These are phyloP conservation scores for Saturnispora silvae DNA, from an alignment of 805 yeast genomes.

Conservation along the genomic window DNA sequence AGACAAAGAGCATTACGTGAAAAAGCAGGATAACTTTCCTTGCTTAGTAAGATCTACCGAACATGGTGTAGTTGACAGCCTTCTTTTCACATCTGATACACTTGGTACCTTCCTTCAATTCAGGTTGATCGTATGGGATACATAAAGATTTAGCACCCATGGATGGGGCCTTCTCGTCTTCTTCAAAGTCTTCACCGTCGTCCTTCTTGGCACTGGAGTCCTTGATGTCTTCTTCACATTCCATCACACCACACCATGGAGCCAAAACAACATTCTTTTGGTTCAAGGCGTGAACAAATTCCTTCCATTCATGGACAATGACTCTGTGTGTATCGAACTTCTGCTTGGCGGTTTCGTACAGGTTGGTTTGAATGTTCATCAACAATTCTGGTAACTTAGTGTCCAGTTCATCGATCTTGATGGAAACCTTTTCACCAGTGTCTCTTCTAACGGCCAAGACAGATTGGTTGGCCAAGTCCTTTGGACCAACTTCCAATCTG, in stretches of 20 bases:
- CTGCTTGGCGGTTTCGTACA: slow-evolving; percentile 71
- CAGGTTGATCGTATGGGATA: slow-evolving; percentile 91
- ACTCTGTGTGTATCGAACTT: slow-evolving; percentile 79
- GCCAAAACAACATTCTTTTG: slow-evolving; percentile 81
- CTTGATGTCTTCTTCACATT: slow-evolving; percentile 96
- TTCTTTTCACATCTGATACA: slow-evolving; percentile 76
- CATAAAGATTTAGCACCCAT: slow-evolving; percentile 99
- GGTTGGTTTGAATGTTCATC: slow-evolving; percentile 68
- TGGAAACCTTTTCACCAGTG: slow-evolving; percentile 61
- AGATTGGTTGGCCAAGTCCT: slow-evolving; percentile 71
- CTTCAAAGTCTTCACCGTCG: slow-evolving; percentile 76
- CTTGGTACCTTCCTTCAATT: slow-evolving; percentile 62
- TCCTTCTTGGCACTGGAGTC: slow-evolving; percentile 74
- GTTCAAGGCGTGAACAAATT: slow-evolving; percentile 87
- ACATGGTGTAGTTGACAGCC: slow-evolving; percentile 84
- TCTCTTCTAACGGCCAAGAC: slow-evolving; percentile 92
- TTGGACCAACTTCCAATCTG: slow-evolving; percentile 93
- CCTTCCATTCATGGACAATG: slow-evolving; percentile 73
- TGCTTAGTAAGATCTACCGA: slow-evolving; percentile 84
- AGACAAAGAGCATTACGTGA: no score
- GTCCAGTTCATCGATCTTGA: slow-evolving; percentile 57
- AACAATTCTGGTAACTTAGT: slow-evolving; percentile 61
- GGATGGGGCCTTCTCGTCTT: slow-evolving; percentile 92
- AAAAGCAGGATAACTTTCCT: no score
- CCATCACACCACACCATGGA: slow-evolving; percentile 95